Evolutionary conservation across 140 eudicot species (phyloP).

Genomic region (Stevia rebaudiana): DNA sequence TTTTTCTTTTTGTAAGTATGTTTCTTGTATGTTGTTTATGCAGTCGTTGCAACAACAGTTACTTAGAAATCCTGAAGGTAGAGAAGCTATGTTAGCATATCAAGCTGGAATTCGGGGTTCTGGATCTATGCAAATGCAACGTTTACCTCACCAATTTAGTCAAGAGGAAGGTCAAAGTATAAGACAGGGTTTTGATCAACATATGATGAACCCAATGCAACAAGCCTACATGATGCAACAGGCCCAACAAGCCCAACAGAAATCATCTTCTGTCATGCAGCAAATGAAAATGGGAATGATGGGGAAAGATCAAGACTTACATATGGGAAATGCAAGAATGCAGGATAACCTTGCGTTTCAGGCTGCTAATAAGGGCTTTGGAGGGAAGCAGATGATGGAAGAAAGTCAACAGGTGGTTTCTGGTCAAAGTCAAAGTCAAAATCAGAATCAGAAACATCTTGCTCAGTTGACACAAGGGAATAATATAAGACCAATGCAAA

Average conservation of each 20-base stretch:
- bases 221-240: slow-evolving; percentile 83
- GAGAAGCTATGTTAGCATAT: slow-evolving; percentile 70
- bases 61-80: slow-evolving; percentile 76
- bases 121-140: no score
- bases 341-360: slow-evolving; percentile 48
- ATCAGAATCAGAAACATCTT: slow-evolving; percentile 48
- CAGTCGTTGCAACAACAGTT: slow-evolving; percentile 83
- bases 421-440: slow-evolving; percentile 41
- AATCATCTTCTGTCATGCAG: slow-evolving; percentile 48
- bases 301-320: slow-evolving; percentile 56
- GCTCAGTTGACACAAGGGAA: no score
- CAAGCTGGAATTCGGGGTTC: slow-evolving; percentile 69
- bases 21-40: slow-evolving; percentile 19
- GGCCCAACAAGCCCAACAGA: slow-evolving; percentile 53
- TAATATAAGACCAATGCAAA: no score
- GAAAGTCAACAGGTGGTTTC: slow-evolving; percentile 38
- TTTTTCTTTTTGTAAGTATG: background rate
- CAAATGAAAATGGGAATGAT: slow-evolving; percentile 56
- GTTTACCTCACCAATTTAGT: no score
- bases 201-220: slow-evolving; percentile 57
- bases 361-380: slow-evolving; percentile 46
- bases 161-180: no score
- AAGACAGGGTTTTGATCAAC: no score
- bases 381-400: slow-evolving; percentile 49
- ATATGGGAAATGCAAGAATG: slow-evolving; percentile 53